These are phyloP conservation scores for Globisporangium viniferum DNA, from an alignment of 352 stramenopile genomes.

Conservation along the genomic window DNA sequence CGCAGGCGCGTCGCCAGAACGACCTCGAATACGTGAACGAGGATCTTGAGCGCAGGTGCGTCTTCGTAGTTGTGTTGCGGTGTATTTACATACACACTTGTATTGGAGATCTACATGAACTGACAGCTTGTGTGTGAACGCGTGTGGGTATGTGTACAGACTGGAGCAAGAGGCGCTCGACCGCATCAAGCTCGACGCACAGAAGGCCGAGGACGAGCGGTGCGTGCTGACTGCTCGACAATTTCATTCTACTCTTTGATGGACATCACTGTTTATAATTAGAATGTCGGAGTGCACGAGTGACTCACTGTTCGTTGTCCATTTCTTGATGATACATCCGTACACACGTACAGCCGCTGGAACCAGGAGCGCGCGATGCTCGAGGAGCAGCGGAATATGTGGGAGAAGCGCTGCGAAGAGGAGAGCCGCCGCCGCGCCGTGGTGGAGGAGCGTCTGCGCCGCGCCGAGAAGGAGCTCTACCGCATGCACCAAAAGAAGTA, in stretches of 20 bases:
- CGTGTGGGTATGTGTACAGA: conserved; percentile 10
- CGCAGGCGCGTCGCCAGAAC: conserved; percentile 77
- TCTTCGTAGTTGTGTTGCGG: not conserved
- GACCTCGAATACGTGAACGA: conserved; percentile 88
- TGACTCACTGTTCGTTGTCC: not conserved
- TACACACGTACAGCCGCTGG: conserved; percentile 45
- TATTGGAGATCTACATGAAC: not conserved
- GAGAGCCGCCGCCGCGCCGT: conserved; percentile 64
- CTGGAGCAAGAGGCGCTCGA: conserved; percentile 82
- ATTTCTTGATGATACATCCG: not conserved
- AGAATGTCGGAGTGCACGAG: not conserved
- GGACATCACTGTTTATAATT: conserved; percentile 5
- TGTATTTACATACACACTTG: not conserved
- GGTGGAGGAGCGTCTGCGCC: conserved; percentile 74
- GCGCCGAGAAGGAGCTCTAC: conserved; percentile 85
- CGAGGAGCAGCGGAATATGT: conserved; percentile 58
- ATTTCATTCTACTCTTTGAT: conserved; percentile 3
- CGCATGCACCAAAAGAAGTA: conserved; percentile 91
- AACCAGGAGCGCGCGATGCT: conserved; percentile 54
- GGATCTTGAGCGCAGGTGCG: conserved; percentile 69
- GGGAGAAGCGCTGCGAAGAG: conserved; percentile 78
- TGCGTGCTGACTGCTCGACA: conserved; percentile 22
- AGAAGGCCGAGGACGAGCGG: conserved; percentile 83
- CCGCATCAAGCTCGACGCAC: conserved; percentile 76
- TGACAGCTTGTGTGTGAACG: not conserved